A percentile compares a stretch with the other conserved stretches of the same genome.
Conservation (phyloP, 495 filamentous ascomycete genomes). For the Trypethelium eluteriae region DNA sequence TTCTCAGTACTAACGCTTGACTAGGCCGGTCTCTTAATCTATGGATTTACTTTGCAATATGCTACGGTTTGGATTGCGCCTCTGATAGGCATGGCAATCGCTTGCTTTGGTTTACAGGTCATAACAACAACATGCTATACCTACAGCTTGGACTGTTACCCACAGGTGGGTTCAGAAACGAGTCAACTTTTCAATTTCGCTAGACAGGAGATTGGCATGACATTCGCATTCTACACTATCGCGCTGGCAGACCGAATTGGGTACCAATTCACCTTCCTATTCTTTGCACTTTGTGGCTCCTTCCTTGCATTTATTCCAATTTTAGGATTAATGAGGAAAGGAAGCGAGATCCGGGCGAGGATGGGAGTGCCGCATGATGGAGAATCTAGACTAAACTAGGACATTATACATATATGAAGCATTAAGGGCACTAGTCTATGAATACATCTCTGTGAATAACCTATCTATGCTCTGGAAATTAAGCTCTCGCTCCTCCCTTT, state of each 20-base stretch:
- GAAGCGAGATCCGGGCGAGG: constrained; percentile 9
- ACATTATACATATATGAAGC: background rate
- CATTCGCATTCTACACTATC: constrained; percentile 17
- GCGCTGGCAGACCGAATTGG: constrained; percentile 12
- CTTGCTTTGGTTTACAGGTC: constrained; percentile 19
- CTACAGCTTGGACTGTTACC: constrained; percentile 14
- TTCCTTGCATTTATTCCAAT: constrained; percentile 15
- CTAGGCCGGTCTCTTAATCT: constrained; percentile 1
- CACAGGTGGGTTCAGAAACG: background rate
- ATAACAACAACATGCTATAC: constrained; percentile 19
- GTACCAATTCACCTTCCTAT: constrained; percentile 16
- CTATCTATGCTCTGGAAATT: background rate
- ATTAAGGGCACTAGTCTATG: background rate
- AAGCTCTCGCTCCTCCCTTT: background rate
- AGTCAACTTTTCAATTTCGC: constrained; percentile 16
- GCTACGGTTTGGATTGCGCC: constrained; percentile 15
- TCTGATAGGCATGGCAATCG: constrained; percentile 15
- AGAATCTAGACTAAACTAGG: background rate
- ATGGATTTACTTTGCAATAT: constrained; percentile 15
- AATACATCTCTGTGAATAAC: background rate
- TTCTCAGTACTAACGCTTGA: constrained; percentile 1
- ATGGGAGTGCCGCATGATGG: constrained; percentile 10
- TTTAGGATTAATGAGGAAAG: constrained; percentile 16
- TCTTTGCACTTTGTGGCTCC: constrained; percentile 13
- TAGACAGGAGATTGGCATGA: constrained; percentile 18